These are phyloP conservation scores for Mycena metata DNA, from an alignment of 768 basidiomycete genomes.

Conservation along the genomic window DNA sequence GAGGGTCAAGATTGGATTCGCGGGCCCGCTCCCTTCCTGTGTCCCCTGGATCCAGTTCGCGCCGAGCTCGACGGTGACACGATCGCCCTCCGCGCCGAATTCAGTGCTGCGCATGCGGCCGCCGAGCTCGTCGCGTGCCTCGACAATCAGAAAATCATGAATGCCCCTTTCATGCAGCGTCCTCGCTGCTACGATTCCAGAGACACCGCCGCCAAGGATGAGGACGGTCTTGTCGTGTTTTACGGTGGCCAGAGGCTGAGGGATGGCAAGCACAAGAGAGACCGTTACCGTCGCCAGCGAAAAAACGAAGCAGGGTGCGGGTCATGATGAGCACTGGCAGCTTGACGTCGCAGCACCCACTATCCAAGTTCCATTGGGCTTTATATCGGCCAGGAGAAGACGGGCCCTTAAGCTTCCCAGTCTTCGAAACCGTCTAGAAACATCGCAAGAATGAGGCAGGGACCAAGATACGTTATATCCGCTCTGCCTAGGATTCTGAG, in stretches of 20 bases:
- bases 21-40: constrained; percentile 59
- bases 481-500: too few relatives aligned
- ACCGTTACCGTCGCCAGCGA: neutral
- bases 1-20: constrained; percentile 72
- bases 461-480: too few relatives aligned
- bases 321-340: too few relatives aligned
- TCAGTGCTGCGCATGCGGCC: constrained; percentile 67
- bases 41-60: constrained; percentile 74
- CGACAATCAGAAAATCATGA: constrained; percentile 70
- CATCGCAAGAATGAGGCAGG: too few relatives aligned
- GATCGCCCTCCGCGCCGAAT: constrained; percentile 53
- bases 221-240: constrained; percentile 51
- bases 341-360: too few relatives aligned
- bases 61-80: constrained; percentile 66
- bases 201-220: constrained; percentile 75
- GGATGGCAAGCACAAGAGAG: neutral
- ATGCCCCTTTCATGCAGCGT: constrained; percentile 68
- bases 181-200: constrained; percentile 75
- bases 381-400: too few relatives aligned
- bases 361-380: too few relatives aligned
- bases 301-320: neutral
- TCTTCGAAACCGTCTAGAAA: too few relatives aligned
- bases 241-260: neutral
- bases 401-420: too few relatives aligned
- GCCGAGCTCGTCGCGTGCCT: constrained; percentile 70